Conservation (phyloP, 441 rosid species). For the Adansonia grandidieri region DNA sequence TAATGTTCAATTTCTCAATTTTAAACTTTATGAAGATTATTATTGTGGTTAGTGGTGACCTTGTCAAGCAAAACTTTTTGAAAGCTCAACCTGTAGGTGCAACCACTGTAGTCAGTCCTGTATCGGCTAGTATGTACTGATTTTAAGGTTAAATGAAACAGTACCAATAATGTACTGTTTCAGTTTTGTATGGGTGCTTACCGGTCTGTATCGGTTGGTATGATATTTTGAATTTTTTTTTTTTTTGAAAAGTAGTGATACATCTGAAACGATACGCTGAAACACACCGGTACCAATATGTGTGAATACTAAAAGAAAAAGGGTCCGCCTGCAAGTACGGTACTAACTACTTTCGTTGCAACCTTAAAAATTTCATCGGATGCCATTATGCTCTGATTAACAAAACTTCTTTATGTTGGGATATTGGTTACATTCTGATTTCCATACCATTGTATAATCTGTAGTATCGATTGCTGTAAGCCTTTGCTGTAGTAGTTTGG, state of each 20-base stretch:
- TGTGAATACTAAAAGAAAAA: too few species aligned
- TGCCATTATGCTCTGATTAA: neutral
- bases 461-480: neutral
- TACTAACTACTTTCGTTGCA: neutral
- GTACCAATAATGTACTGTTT: too few species aligned
- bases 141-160: too few species aligned
- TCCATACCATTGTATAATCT: neutral
- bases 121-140: too few species aligned
- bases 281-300: too few species aligned
- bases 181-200: too few species aligned
- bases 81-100: slow-evolving; percentile 13
- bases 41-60: neutral
- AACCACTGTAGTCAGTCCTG: neutral
- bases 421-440: neutral
- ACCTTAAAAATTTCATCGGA: neutral
- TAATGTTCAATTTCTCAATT: neutral
- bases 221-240: too few species aligned
- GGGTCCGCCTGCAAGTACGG: too few species aligned
- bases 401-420: neutral
- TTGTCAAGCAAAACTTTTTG: neutral
- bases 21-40: neutral
- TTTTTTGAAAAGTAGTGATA: too few species aligned
- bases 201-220: too few species aligned
- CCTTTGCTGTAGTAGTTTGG: slow-evolving; percentile 4
- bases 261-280: too few species aligned